Evolutionary conservation across 441 rosid genomes (phyloP), one percentile per base, ranked within the genome.

Genomic region (Gossypium schwendimanii): DNA sequence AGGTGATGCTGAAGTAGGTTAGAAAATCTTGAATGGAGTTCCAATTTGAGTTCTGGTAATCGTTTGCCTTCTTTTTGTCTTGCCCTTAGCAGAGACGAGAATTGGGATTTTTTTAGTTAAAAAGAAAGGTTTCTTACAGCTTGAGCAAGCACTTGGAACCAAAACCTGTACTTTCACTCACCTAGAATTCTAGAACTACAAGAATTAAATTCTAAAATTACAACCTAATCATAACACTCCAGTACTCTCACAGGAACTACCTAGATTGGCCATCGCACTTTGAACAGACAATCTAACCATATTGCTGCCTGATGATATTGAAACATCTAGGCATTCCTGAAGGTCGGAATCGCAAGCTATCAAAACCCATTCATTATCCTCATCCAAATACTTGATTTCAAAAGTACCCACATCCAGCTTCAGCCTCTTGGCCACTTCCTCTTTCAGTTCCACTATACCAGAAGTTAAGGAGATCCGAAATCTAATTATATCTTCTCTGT

Each of bases 191-290:
- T 76, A 76, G 10, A 54, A 64, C 76, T 78, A 71, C 6, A 70
- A 70, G 36, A 78, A 67, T 75, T 69, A 58, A 36, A 60, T 65
- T 66, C 81, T 72, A 75, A 60, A 70, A 58, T 9, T 72, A 78
- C 73, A 81, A 24, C 41, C 74, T 58, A 33, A 21, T 67, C 83
- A 88, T 50, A 85, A 83, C 78, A 85, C 88, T 23, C 88, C 94
- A 6, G 87, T 85, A 87, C 97, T 91, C 81, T 90, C 97, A 67
- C 96, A 91, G 11, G 97, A 90, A 76, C 98, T 94, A 24, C 98
- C 97, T 0, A 83, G 92, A 75, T 75, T 85, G 3, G 86, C 70
- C 80, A 70, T 84, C 41, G 78, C 69, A 65, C 91, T 95, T 52
- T 91, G 93, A 77, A 91, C 83, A 0, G 84, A 82, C 57, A 94